phyloP scores from a whole-genome alignment of 208 protist species.

The Acanthamoeba triangularis region DNA sequence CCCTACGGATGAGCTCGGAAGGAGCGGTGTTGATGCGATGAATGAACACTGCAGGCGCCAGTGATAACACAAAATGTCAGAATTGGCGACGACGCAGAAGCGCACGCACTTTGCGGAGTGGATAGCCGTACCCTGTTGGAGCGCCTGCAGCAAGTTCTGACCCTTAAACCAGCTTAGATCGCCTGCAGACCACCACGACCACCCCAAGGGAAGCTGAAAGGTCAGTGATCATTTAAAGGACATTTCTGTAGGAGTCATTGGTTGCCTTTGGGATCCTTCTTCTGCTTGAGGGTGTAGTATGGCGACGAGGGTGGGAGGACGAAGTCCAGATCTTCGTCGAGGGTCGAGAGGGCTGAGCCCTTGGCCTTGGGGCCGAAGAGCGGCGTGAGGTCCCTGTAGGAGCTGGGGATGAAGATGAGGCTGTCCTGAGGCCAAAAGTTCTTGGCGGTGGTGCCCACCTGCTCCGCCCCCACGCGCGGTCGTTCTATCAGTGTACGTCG shows the following conservation, averaged over 20 bases:
- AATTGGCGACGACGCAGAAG: neutral
- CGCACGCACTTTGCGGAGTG: neutral
- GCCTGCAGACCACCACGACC: neutral
- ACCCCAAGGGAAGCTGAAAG: neutral
- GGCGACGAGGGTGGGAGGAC: neutral
- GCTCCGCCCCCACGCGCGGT: neutral
- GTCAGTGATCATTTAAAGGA: too few species aligned
- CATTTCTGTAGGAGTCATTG: too few species aligned
- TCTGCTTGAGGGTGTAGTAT: neutral
- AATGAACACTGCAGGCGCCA: neutral
- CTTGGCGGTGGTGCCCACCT: conserved; percentile 19
- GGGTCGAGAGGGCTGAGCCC: neutral
- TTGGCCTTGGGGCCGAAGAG: neutral
- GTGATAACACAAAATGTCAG: neutral
- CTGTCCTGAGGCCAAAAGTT: neutral
- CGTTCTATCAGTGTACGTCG: neutral
- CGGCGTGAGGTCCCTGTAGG: neutral
- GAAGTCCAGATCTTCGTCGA: neutral
- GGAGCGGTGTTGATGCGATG: neutral
- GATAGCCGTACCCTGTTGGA: neutral
- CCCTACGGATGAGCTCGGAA: neutral
- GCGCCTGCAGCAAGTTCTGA: neutral
- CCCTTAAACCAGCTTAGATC: neutral
- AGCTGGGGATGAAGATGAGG: neutral
- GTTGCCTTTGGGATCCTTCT: neutral